phyloP scores from a whole-genome alignment of 441 rosid genomes.

The Hura crepitans region DNA sequence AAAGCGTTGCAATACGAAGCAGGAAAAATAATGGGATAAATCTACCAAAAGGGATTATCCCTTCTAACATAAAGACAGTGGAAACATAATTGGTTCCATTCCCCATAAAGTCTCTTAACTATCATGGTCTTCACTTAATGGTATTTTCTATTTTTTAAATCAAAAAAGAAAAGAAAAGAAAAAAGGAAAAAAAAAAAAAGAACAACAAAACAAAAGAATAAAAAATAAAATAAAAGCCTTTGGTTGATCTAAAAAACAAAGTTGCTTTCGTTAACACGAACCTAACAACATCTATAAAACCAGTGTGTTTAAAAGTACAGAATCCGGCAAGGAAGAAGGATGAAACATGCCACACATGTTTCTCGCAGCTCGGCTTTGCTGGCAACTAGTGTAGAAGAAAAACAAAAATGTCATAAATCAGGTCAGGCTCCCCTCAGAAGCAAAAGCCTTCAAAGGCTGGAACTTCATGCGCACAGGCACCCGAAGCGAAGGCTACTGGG shows the following conservation, averaged over 20 bases:
- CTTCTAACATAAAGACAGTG: no score
- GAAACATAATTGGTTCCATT: no score
- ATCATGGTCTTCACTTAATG: no score
- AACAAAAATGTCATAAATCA: neutral
- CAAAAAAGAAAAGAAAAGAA: no score
- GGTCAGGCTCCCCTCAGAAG: neutral
- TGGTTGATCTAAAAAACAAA: neutral
- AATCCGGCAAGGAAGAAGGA: neutral
- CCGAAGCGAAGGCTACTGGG: neutral
- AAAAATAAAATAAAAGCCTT: neutral
- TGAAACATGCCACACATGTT: neutral
- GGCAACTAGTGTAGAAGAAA: neutral
- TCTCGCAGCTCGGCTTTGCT: neutral
- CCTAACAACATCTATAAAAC: neutral
- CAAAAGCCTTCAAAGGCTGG: neutral
- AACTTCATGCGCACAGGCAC: neutral
- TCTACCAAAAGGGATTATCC: no score
- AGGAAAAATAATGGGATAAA: no score
- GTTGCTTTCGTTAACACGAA: neutral
- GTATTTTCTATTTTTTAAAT: no score
- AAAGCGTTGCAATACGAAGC: no score
- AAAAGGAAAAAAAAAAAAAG: no score
- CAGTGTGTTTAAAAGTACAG: neutral
- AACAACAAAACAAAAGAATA: no score
- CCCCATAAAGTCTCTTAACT: no score